A percentile compares a stretch with the other conserved stretches of the same genome.
Evolutionary conservation across 2,329 filamentous ascomycete species (phyloP).

Genomic region (Xylariaceae sp.): DNA sequence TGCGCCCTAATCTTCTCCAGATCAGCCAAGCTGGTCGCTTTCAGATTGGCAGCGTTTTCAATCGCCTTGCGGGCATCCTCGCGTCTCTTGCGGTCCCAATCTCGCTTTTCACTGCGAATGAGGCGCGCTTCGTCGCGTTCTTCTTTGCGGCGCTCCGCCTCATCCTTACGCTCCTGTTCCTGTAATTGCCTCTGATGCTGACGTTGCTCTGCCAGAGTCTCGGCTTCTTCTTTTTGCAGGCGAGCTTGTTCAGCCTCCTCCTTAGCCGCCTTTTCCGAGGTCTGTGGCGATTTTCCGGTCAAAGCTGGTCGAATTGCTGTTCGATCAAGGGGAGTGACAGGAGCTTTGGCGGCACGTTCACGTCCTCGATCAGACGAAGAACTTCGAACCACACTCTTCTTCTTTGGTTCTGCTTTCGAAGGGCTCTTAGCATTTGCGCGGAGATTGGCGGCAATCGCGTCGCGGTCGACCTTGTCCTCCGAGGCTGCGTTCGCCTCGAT

Average conservation of each 20-base stretch:
- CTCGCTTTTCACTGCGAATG: background rate
- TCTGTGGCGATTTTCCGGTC: background rate
- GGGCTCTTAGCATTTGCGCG: background rate
- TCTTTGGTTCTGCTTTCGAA: background rate
- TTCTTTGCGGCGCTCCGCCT: background rate
- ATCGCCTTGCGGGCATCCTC: background rate
- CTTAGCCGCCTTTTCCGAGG: background rate
- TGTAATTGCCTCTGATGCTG: background rate
- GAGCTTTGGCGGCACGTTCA: background rate
- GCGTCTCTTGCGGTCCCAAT: constrained; percentile 1
- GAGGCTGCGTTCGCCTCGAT: background rate
- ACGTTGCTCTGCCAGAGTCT: background rate
- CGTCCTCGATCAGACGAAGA: constrained; percentile 1
- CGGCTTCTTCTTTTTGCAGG: background rate
- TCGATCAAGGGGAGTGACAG: background rate
- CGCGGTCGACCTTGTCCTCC: background rate
- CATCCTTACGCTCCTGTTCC: background rate
- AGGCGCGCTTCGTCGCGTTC: background rate
- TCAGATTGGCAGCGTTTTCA: background rate
- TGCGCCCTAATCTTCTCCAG: background rate
- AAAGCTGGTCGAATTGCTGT: background rate
- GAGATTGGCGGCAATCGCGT: constrained; percentile 1
- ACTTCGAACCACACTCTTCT: background rate
- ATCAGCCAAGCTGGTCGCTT: background rate
- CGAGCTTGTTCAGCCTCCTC: background rate